A percentile compares a stretch with the other conserved stretches of the same genome.
Conservation (phyloP, 257 asterid genomes). For the Datura wrightii region DNA sequence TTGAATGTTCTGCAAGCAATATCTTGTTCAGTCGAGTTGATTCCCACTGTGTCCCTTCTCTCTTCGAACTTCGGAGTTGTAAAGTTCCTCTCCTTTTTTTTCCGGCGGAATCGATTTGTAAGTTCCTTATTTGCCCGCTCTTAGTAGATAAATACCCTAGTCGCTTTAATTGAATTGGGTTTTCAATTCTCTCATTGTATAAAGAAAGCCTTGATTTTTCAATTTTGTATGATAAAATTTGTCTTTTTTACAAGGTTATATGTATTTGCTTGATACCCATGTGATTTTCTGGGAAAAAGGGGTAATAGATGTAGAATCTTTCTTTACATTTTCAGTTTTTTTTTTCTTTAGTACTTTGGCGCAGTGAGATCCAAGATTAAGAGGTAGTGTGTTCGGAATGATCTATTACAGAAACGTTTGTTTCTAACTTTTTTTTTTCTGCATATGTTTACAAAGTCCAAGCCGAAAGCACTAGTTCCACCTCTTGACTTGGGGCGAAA, state of each 20-base stretch:
- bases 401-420: not conserved
- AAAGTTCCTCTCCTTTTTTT: not conserved
- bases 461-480: not conserved
- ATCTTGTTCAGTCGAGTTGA: not conserved
- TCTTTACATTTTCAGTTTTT: not conserved
- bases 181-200: not conserved
- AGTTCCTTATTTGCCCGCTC: not conserved
- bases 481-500: not conserved
- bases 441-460: not conserved
- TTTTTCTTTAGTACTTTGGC: not conserved
- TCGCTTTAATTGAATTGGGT: not conserved
- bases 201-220: not conserved
- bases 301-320: not conserved
- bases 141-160: not conserved
- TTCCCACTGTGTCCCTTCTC: not conserved
- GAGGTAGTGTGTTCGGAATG: not conserved
- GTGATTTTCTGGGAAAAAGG: not conserved
- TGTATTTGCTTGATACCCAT: not conserved
- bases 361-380: not conserved
- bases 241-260: not conserved
- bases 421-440: not conserved
- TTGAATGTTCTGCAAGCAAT: not conserved
- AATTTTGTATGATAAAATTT: not conserved
- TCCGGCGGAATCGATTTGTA: constrained; percentile 1
- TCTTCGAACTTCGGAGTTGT: constrained; percentile 21